Conservation (phyloP, 2,329 filamentous ascomycete genomes). For the Neofusicoccum ribis region DNA sequence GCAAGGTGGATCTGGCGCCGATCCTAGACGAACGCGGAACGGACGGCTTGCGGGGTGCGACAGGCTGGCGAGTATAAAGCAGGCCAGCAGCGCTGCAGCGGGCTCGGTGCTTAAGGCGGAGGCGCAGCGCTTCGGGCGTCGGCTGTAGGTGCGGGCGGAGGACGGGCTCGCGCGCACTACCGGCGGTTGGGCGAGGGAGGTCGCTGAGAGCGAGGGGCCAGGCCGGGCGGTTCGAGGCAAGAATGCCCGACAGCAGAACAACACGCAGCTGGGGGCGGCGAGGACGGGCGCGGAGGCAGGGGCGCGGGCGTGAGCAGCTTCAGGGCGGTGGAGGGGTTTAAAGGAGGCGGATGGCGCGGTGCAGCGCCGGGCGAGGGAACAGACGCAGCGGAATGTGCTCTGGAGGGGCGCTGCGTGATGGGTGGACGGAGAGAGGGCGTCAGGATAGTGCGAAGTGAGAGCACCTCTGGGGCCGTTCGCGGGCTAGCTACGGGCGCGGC, state of each 20-base stretch:
- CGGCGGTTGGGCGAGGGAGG: slow-evolving; percentile 10
- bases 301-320: not conserved
- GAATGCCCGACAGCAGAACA: slow-evolving; percentile 12
- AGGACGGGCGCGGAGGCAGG: slow-evolving; percentile 3
- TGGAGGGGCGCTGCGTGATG: no score
- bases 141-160: not conserved
- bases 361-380: not conserved
- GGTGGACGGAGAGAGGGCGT: no score
- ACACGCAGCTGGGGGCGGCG: not conserved
- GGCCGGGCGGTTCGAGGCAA: slow-evolving; percentile 2
- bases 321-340: not conserved
- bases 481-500: not conserved
- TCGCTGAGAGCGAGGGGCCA: not conserved
- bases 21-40: slow-evolving; percentile 17
- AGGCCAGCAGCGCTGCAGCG: slow-evolving; percentile 1
- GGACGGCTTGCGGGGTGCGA: slow-evolving; percentile 17
- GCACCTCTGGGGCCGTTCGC: no score
- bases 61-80: slow-evolving; percentile 14
- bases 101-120: slow-evolving; percentile 1
- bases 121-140: not conserved
- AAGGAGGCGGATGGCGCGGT: slow-evolving; percentile 1
- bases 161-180: slow-evolving; percentile 1
- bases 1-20: slow-evolving; percentile 21
- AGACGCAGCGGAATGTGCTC: not conserved
- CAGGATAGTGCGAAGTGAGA: no score